These are phyloP conservation scores for Backusella mclennaniae DNA, from an alignment of 192 early-diverging fungal genomes.

Conservation along the genomic window DNA sequence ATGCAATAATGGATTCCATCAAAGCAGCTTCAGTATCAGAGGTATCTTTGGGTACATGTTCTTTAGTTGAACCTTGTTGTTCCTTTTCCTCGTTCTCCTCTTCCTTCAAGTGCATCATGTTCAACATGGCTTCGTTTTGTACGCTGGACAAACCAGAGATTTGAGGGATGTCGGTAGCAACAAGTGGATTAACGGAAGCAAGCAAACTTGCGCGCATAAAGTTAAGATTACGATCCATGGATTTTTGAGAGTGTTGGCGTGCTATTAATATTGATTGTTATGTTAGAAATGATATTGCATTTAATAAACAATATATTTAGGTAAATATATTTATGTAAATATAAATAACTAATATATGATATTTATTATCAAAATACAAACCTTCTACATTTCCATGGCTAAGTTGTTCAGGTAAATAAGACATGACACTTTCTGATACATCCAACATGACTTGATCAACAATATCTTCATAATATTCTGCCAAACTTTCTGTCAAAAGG, in stretches of 20 bases:
- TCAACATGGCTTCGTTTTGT: constrained; percentile 9
- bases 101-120: background rate
- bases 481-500: constrained; percentile 15
- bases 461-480: constrained; percentile 31
- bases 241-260: constrained; percentile 1
- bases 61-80: background rate
- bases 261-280: background rate
- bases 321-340: background rate
- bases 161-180: constrained; percentile 11
- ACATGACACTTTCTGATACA: constrained; percentile 3
- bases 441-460: constrained; percentile 27
- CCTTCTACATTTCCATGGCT: constrained; percentile 11
- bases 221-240: constrained; percentile 19
- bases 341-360: background rate
- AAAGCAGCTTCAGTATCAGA: background rate
- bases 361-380: background rate
- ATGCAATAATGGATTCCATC: background rate
- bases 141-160: background rate
- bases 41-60: background rate
- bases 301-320: background rate
- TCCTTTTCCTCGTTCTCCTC: background rate
- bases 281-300: background rate
- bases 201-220: constrained; percentile 25
- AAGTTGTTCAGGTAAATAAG: constrained; percentile 5
- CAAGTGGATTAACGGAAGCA: constrained; percentile 22